phyloP scores from a whole-genome alignment of 2,329 filamentous ascomycete species.

The Pseudogymnoascus sp. region DNA sequence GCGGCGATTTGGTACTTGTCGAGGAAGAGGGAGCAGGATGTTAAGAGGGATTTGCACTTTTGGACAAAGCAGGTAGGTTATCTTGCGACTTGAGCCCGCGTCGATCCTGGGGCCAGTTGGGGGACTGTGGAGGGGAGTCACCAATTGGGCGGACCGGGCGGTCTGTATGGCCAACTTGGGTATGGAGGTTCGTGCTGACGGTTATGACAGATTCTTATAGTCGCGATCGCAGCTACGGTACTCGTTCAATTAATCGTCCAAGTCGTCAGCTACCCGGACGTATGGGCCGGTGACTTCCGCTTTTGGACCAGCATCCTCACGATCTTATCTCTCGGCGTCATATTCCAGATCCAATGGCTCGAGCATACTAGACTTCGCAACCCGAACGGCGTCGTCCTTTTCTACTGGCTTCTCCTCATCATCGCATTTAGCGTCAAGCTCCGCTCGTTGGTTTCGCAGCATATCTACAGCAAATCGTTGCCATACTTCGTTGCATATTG shows the following conservation, averaged over 20 bases:
- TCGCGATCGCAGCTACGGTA: slow-evolving; percentile 48
- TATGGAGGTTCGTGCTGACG: background rate
- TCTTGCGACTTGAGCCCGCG: background rate
- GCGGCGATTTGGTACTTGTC: slow-evolving; percentile 72
- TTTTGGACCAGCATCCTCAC: slow-evolving; percentile 64
- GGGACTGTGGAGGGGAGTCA: background rate
- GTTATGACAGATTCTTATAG: slow-evolving; percentile 45
- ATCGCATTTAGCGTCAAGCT: slow-evolving; percentile 60
- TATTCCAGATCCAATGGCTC: slow-evolving; percentile 60
- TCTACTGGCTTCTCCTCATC: slow-evolving; percentile 66
- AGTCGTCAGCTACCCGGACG: slow-evolving; percentile 48
- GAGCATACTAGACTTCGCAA: slow-evolving; percentile 64
- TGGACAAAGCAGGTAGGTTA: slow-evolving; percentile 75
- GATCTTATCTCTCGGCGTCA: slow-evolving; percentile 53
- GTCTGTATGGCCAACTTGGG: slow-evolving; percentile 16
- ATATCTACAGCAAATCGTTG: slow-evolving; percentile 46
- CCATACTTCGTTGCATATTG: slow-evolving; percentile 60
- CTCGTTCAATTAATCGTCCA: slow-evolving; percentile 56
- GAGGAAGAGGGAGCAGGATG: slow-evolving; percentile 57
- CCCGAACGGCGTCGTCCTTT: slow-evolving; percentile 62
- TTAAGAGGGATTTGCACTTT: slow-evolving; percentile 85
- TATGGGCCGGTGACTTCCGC: slow-evolving; percentile 59
- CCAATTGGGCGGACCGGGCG: background rate
- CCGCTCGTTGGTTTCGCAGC: slow-evolving; percentile 57
- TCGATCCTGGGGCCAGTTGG: background rate